phyloP scores from a whole-genome alignment of 73 alveolate genomes.

The Paraurostyla sp. region DNA sequence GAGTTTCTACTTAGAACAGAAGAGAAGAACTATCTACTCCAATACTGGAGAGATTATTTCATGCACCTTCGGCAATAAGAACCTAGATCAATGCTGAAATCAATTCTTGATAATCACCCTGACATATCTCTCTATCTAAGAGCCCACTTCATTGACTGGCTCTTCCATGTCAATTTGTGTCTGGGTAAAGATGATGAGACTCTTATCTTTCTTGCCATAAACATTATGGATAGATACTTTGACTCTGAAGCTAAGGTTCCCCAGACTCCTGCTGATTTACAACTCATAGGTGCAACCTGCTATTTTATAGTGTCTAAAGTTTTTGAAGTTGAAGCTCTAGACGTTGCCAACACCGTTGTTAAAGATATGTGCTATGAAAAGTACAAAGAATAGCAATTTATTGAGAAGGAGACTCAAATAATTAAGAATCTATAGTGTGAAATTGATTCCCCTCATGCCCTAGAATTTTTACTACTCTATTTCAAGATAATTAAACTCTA shows the following conservation, averaged over 20 bases:
- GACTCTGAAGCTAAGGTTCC: background rate
- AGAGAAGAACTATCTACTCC: background rate
- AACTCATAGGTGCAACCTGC: conserved; percentile 6
- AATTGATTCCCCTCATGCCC: background rate
- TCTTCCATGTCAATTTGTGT: background rate
- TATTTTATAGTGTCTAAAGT: conserved; percentile 1
- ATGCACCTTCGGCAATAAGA: background rate
- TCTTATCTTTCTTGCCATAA: background rate
- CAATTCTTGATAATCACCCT: background rate
- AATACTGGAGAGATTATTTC: conserved; percentile 14
- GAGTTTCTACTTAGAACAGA: background rate
- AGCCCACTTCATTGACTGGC: conserved; percentile 23
- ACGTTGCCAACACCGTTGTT: background rate
- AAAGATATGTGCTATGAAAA: background rate
- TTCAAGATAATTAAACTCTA: background rate
- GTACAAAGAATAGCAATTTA: background rate
- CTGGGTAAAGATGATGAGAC: background rate
- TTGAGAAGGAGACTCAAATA: background rate
- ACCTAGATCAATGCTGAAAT: background rate
- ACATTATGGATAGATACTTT: background rate
- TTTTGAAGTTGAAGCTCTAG: background rate
- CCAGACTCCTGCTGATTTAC: background rate
- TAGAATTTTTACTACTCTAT: conserved; percentile 4
- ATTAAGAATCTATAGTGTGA: background rate
- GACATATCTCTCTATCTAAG: background rate